phyloP scores from a whole-genome alignment of 2,329 filamentous ascomycete genomes.

The Clonostachys rhizophaga region DNA sequence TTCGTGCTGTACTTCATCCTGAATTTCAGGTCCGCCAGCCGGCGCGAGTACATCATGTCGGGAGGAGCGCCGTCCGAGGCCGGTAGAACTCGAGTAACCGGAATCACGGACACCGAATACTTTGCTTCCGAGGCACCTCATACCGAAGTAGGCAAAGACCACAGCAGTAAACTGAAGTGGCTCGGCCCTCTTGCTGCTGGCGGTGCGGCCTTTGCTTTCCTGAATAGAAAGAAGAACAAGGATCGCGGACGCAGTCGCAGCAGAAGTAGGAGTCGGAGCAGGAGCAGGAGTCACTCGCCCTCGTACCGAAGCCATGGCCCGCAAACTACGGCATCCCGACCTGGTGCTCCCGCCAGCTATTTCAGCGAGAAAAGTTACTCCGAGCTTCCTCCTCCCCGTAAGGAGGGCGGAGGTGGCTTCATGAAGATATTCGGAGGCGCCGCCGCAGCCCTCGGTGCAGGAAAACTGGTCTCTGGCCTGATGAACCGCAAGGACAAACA shows the following conservation, averaged over 20 bases:
- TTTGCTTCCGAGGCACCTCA: conserved; percentile 24
- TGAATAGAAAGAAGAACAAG: conserved; percentile 35
- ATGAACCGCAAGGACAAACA: conserved; percentile 47
- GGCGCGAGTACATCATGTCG: conserved; percentile 48
- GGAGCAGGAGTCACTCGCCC: conserved; percentile 31
- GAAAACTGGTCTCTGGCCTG: conserved; percentile 54
- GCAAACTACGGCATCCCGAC: conserved; percentile 47
- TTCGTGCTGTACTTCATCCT: conserved; percentile 75
- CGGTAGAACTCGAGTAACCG: conserved; percentile 27
- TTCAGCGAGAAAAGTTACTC: conserved; percentile 60
- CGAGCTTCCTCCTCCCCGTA: conserved; percentile 29
- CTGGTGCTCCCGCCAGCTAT: conserved; percentile 55
- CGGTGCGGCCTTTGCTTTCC: conserved; percentile 41
- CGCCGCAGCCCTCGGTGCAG: conserved; percentile 58
- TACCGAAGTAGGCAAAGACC: conserved; percentile 10
- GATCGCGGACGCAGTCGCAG: conserved; percentile 29
- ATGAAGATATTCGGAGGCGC: conserved; percentile 56
- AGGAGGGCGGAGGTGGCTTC: conserved; percentile 45
- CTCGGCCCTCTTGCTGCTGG: conserved; percentile 48
- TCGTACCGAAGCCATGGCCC: conserved; percentile 30
- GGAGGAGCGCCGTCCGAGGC: conserved; percentile 54
- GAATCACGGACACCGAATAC: conserved; percentile 26
- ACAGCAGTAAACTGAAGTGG: conserved; percentile 33
- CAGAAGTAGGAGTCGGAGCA: conserved; percentile 33
- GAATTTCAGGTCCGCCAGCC: conserved; percentile 60